These are phyloP conservation scores for Penicillium tannophilum DNA, from an alignment of 495 filamentous ascomycete species.

Conservation along the genomic window DNA sequence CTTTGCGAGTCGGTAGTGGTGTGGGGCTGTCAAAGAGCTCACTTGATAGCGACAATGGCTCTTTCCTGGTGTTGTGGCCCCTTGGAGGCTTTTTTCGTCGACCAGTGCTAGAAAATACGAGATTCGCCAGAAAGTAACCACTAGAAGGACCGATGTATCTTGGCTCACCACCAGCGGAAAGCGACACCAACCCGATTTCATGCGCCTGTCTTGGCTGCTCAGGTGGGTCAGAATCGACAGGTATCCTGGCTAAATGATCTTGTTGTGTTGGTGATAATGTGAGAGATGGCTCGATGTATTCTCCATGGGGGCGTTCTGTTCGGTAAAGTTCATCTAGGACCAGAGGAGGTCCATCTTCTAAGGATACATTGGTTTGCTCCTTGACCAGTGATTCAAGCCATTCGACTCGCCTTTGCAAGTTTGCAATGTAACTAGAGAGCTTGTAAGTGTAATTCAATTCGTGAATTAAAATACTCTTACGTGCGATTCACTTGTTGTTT, in stretches of 20 bases:
- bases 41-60: conserved; percentile 24
- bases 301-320: conserved; percentile 1
- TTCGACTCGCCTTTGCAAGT: conserved; percentile 40
- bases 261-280: conserved; percentile 4
- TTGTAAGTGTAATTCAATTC: conserved; percentile 5
- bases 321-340: conserved; percentile 10
- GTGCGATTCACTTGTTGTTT: conserved; percentile 43
- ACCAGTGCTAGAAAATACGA: conserved; percentile 41
- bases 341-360: conserved; percentile 26
- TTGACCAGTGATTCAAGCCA: conserved; percentile 46
- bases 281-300: background rate
- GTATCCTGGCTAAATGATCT: conserved; percentile 7
- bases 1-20: conserved; percentile 34
- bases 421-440: conserved; percentile 38
- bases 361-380: conserved; percentile 32
- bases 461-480: conserved; percentile 19
- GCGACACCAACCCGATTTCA: conserved; percentile 42
- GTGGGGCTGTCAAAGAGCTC: conserved; percentile 42
- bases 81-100: conserved; percentile 22
- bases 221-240: conserved; percentile 2
- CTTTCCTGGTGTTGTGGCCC: background rate
- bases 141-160: conserved; percentile 46
- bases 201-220: conserved; percentile 35
- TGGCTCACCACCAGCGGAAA: conserved; percentile 36
- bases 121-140: conserved; percentile 46